Evolutionary conservation across 2,329 filamentous ascomycete genomes (phyloP), one percentile per base, ranked within the genome.

Genomic region (Akanthomyces dipterigenus): DNA sequence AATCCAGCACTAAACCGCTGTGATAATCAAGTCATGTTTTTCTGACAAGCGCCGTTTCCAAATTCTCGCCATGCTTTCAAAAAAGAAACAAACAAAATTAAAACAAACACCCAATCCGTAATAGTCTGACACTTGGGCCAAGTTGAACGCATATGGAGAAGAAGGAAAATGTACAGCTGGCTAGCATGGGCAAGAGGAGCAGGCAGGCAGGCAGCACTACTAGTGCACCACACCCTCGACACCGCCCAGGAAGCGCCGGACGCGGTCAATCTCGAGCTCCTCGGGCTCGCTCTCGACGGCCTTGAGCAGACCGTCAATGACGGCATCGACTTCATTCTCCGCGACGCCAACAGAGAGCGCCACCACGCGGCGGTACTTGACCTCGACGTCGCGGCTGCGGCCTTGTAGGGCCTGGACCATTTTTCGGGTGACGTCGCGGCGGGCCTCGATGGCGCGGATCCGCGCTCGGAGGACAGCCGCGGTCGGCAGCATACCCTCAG

Each of bases 251-350:
- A 96, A 96, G 57, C 92, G 85, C 67, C 89, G 81, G 14, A 96
- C 89, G 9, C 91, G 78, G 0, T 84, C 85, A 9, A 93, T 85
- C 70, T 96, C 91, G 1, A 91, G 78, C 67, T 90, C 88, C 8
- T 85, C 83, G 60, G 82, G 84, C 72, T 97, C 93, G 69, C 92
- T 96, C 75, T 96, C 93, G 3, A 98, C 89, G 2, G 95, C 95
- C 64, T 90, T 86, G 51, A 96, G 84, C 48, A 99, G 78, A 3
- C 87, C 86, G 57, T 91, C 90, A 0, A 97, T 80, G 56, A 92
- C 84, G 62, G 85, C 84, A 67, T 98, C 95, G 16, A 98, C 89
- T 62, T 91, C 84, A 9, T 82, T 81, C 64, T 96, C 91, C 1
- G 85, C 82, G 38, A 93, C 89, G 9, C 86, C 87, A 0, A 92